Evolutionary conservation across 1,139 yeast genomes (phyloP).

Genomic region (Geotrichum citri-aurantii): DNA sequence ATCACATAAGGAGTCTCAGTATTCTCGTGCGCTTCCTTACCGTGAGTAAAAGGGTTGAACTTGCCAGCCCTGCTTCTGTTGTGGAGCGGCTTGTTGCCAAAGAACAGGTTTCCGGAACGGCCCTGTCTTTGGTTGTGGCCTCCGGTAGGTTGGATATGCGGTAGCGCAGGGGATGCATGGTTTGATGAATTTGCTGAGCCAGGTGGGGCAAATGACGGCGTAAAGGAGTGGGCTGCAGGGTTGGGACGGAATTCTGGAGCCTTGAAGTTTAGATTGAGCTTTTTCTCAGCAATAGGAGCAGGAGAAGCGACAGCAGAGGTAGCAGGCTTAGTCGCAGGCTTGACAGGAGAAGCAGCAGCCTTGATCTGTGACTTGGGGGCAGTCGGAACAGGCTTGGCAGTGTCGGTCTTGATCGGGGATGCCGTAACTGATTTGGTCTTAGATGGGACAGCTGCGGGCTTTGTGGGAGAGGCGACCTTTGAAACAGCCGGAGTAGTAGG

Average conservation of each 20-base stretch:
- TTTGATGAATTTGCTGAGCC: constrained; percentile 17
- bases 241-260: constrained; percentile 61
- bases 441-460: constrained; percentile 6
- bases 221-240: constrained; percentile 66
- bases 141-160: constrained; percentile 12
- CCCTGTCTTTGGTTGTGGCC: constrained; percentile 7
- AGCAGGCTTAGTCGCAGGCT: constrained; percentile 11
- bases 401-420: not conserved
- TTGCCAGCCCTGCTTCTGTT: constrained; percentile 39
- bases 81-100: constrained; percentile 50
- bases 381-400: not conserved
- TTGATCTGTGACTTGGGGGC: not conserved
- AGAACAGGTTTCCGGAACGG: constrained; percentile 29
- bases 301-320: constrained; percentile 14
- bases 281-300: constrained; percentile 16
- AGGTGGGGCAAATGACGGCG: constrained; percentile 44
- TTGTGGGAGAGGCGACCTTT: not conserved
- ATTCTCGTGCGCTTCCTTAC: constrained; percentile 35
- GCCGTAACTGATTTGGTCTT: constrained; percentile 10
- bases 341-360: constrained; percentile 12
- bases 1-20: constrained; percentile 38
- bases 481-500: not conserved
- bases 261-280: constrained; percentile 49
- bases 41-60: constrained; percentile 53
- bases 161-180: constrained; percentile 19